Evolutionary conservation across 495 filamentous ascomycete species (phyloP), one percentile per base, ranked within the genome.

Genomic region (Diplogelasinospora grovesii): DNA sequence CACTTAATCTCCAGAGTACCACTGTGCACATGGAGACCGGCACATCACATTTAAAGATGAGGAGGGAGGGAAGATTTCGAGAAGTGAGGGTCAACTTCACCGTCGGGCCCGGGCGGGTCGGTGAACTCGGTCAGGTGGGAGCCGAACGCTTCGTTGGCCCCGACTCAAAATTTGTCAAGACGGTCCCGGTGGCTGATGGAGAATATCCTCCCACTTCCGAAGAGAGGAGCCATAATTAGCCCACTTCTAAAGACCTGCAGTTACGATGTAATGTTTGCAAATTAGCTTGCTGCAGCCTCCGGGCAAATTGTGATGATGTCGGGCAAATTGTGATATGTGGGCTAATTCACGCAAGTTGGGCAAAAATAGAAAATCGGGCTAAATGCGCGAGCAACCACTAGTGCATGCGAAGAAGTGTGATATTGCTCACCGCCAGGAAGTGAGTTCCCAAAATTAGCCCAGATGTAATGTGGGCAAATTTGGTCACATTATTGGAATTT

Each of bases 391-490:
- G n/a, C n/a, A n/a, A n/a, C n/a, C n/a, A n/a, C n/a, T n/a, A n/a
- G 29, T 32, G 29, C 29, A 18, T 32, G 29, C n/a, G n/a, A n/a
- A n/a, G n/a, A n/a, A n/a, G n/a, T n/a, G n/a, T n/a, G n/a, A n/a
- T n/a, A n/a, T n/a, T n/a, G n/a, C n/a, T n/a, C n/a, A n/a, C n/a
- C n/a, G n/a, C n/a, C n/a, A n/a, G n/a, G n/a, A n/a, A n/a, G n/a
- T n/a, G n/a, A n/a, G n/a, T n/a, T n/a, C n/a, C n/a, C n/a, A n/a
- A n/a, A n/a, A n/a, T n/a, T n/a, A n/a, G n/a, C n/a, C n/a, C n/a
- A 16, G 29, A 33, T 42, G 38, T 15, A 40, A 46, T 31, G 38
- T 41, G 51, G 54, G 48, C 48, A 56, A 54, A 52, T 57, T 49
- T 27, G 20, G 36, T 53, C 42, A 52, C 41, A 39, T 13, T 19